These are phyloP conservation scores for Ustilago shanxiensis DNA, from an alignment of 1,284 basidiomycete genomes.

Conservation along the genomic window DNA sequence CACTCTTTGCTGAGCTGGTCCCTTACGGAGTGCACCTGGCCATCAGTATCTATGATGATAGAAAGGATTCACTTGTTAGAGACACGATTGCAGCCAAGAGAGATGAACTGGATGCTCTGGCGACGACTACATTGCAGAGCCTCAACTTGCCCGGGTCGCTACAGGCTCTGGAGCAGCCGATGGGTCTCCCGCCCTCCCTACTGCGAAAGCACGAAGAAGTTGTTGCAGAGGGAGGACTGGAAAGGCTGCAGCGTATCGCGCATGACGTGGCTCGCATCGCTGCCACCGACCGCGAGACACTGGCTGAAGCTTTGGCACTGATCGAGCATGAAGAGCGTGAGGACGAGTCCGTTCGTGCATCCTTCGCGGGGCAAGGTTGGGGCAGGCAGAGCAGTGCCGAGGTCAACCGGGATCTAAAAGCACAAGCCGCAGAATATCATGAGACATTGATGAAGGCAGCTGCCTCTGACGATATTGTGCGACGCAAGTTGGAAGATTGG, in stretches of 20 bases:
- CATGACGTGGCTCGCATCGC: slow-evolving; percentile 81
- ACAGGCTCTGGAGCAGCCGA: slow-evolving; percentile 86
- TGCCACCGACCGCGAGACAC: slow-evolving; percentile 75
- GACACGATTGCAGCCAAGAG: slow-evolving; percentile 78
- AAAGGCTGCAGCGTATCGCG: slow-evolving; percentile 79
- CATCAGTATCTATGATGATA: slow-evolving; percentile 88
- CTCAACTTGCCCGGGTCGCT: slow-evolving; percentile 87
- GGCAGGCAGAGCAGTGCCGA: slow-evolving; percentile 73
- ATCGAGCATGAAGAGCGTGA: slow-evolving; percentile 89
- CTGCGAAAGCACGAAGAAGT: slow-evolving; percentile 89
- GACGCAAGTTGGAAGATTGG: slow-evolving; percentile 71
- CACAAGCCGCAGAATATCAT: slow-evolving; percentile 51
- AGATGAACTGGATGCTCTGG: slow-evolving; percentile 77
- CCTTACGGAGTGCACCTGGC: slow-evolving; percentile 90
- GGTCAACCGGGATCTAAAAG: slow-evolving; percentile 69
- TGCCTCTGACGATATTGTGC: slow-evolving; percentile 69
- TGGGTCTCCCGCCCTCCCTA: slow-evolving; percentile 88
- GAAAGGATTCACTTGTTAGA: slow-evolving; percentile 80
- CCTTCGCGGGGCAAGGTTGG: slow-evolving; percentile 73
- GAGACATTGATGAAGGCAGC: slow-evolving; percentile 54
- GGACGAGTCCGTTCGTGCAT: slow-evolving; percentile 77
- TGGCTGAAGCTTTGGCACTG: slow-evolving; percentile 86
- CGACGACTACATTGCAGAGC: slow-evolving; percentile 77
- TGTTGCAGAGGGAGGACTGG: slow-evolving; percentile 80
- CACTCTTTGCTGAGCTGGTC: slow-evolving; percentile 82